Base-by-base conservation (phyloP, 306 rosid species). In the Corylus americana region DNA sequence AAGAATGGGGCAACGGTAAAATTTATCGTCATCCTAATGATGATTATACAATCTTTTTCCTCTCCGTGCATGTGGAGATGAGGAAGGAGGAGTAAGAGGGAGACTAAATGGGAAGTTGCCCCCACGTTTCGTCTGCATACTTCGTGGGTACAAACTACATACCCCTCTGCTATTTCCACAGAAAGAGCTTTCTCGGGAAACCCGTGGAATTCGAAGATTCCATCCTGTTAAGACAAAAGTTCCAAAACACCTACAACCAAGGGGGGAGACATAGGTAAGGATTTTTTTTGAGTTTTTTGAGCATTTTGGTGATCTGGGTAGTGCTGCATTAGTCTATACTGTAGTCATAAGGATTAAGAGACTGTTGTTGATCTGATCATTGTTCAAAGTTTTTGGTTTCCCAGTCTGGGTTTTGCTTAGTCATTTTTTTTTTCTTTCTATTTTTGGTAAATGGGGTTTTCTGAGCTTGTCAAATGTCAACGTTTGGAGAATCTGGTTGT, bases 81-180 rank as follows among this genome's bases (percentile, higher is more conserved):
- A 13, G 66, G 42, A 76, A 74, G 68, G 64, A 67, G 9, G 72
- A 42, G 72, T 67, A 67, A 67, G 3, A 10, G 27, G 79, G 66
- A 44, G 77, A 48, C 81, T 73, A 58, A 72, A 72, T 75, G 35
- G 68, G 62, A 82, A 89, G 97, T 94, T 81, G 98, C 87, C 84
- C 80, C 90, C 97, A 88, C 98, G 94, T 92, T 90, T 80, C 63
- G 42, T 8, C 70, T 55, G 83, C 81, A 63, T 53, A 35, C 70
- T 86, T 81, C 81, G 85, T 11, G 77, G 81, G 55, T 54, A 62
- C 35, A 51, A 57, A 48, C 61, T 50, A 39, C 47, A 37, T 54
- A 64, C 78, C 59, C 53, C 90, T 85, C 71, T 55, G 25, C 87
- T 83, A 73, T 91, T 66, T 70, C 84, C 74, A 25, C 67, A 3